Conservation (phyloP, 306 rosid genomes). For the Castanospermum australe region DNA sequence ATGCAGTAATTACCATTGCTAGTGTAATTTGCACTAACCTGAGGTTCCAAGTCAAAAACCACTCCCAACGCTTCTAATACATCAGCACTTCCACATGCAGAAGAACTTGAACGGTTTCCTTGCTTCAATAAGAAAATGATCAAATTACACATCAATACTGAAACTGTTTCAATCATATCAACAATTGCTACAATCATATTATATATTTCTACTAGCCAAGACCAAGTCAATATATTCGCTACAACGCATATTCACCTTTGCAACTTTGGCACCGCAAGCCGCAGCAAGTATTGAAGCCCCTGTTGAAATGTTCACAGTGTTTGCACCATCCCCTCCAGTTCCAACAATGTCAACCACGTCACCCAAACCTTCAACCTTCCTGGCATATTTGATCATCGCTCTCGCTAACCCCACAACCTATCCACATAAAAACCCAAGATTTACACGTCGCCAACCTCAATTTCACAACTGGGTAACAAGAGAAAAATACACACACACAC, state of each 20-base stretch:
- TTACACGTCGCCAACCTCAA: not conserved
- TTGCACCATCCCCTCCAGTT: constrained; percentile 94
- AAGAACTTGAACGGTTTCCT: constrained; percentile 93
- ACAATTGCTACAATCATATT: not conserved
- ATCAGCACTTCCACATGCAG: constrained; percentile 98
- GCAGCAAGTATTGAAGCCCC: constrained; percentile 93
- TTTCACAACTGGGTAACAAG: not conserved
- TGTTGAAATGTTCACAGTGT: constrained; percentile 91
- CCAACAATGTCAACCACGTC: constrained; percentile 97
- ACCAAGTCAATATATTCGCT: not conserved
- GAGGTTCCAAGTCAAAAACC: constrained; percentile 70
- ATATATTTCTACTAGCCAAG: not conserved
- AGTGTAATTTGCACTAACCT: constrained; percentile 38
- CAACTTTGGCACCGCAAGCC: constrained; percentile 95
- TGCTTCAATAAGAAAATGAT: constrained; percentile 53
- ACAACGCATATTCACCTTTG: constrained; percentile 58
- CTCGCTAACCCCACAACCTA: constrained; percentile 91
- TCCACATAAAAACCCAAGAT: not conserved
- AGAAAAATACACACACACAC: too few relatives aligned
- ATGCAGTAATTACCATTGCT: not conserved
- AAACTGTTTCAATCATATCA: not conserved
- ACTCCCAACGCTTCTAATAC: constrained; percentile 85
- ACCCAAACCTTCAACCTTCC: constrained; percentile 71
- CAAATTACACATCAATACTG: not conserved
- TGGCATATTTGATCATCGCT: constrained; percentile 77